These are phyloP conservation scores for Lasiosphaeriaceae sp. DNA, from an alignment of 495 filamentous ascomycete species.

Conservation along the genomic window DNA sequence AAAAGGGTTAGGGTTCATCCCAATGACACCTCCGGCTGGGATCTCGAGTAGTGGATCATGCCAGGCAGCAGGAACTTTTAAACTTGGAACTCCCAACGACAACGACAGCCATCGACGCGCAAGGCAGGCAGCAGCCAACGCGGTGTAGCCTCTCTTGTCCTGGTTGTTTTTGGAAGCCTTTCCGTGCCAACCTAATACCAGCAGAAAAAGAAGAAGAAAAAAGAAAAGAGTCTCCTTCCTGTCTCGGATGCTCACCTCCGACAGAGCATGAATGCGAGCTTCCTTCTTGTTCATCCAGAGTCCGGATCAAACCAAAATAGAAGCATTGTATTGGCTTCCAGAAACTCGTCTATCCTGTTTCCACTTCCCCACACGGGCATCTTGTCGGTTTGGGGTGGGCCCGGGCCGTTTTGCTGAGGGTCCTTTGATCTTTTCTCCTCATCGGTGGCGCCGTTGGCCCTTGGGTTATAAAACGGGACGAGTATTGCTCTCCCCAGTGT, in stretches of 20 bases:
- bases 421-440: background rate
- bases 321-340: conserved; percentile 12
- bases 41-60: no score
- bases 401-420: background rate
- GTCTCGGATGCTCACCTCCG: conserved; percentile 14
- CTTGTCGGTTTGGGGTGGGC: background rate
- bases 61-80: no score
- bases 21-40: no score
- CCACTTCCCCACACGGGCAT: conserved; percentile 9
- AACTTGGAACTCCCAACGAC: background rate
- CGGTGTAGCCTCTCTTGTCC: no score
- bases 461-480: background rate
- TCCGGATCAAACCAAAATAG: conserved; percentile 15
- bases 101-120: background rate
- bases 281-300: conserved; percentile 7
- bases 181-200: no score
- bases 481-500: background rate
- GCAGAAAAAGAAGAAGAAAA: no score
- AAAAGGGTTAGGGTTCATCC: no score
- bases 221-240: background rate
- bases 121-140: background rate
- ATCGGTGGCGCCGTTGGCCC: background rate
- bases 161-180: no score
- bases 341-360: conserved; percentile 4
- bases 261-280: background rate